A percentile compares a stretch with the other conserved stretches of the same genome.
Evolutionary conservation across 2,329 filamentous ascomycete genomes (phyloP).

Genomic region (Fusarium goolgardi): DNA sequence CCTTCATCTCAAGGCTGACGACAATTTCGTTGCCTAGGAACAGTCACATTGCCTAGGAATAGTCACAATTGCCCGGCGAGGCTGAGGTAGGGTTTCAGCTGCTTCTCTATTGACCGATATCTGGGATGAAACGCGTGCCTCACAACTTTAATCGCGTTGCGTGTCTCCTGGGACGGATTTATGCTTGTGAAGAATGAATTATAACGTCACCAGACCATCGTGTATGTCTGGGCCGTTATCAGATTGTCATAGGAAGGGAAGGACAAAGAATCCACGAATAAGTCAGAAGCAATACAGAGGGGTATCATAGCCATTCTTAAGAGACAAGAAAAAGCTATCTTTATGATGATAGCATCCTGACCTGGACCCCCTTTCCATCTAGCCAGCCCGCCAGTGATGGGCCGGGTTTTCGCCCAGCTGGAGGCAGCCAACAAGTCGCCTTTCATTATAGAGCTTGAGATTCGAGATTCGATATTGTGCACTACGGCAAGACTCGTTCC

Average conservation of each 20-base stretch:
- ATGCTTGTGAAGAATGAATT: neutral
- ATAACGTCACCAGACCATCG: neutral
- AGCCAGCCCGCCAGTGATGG: slow-evolving; percentile 11
- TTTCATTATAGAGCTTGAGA: neutral
- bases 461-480: neutral
- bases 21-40: slow-evolving; percentile 26
- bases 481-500: neutral
- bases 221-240: neutral
- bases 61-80: slow-evolving; percentile 14
- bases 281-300: neutral
- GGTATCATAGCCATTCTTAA: neutral
- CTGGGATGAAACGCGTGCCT: slow-evolving; percentile 6
- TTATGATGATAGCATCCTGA: neutral
- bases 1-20: slow-evolving; percentile 20
- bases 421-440: slow-evolving; percentile 17
- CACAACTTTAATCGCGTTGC: neutral
- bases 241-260: neutral
- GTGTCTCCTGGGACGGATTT: neutral
- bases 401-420: slow-evolving; percentile 38
- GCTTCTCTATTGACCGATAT: neutral
- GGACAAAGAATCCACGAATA: neutral
- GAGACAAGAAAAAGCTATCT: neutral
- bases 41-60: slow-evolving; percentile 27
- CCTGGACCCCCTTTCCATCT: neutral
- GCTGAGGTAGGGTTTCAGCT: neutral